A percentile compares a stretch with the other conserved stretches of the same genome.
phyloP scores from a whole-genome alignment of 805 yeast genomes.

The Yamadazyma ubonensis region DNA sequence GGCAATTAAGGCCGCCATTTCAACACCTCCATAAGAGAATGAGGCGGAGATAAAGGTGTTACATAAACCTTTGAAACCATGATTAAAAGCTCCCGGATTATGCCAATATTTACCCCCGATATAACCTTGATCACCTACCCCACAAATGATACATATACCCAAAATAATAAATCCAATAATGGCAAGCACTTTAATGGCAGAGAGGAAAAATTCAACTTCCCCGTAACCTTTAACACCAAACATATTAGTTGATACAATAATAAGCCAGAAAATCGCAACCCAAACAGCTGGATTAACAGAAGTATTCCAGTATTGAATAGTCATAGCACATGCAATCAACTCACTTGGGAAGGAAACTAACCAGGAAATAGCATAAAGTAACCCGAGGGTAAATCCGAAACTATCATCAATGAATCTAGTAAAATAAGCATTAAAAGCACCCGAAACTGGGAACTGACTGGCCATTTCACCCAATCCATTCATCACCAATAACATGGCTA shows the following conservation, averaged over 20 bases:
- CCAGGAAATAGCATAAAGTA: constrained; percentile 37
- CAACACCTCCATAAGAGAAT: constrained; percentile 35
- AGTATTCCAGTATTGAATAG: constrained; percentile 34
- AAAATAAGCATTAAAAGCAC: constrained; percentile 37
- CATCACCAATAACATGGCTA: constrained; percentile 55
- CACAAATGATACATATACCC: constrained; percentile 35
- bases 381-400: constrained; percentile 37
- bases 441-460: constrained; percentile 42
- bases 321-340: constrained; percentile 37
- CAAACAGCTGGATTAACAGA: constrained; percentile 34
- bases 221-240: constrained; percentile 40
- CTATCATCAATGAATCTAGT: constrained; percentile 36
- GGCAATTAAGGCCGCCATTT: constrained; percentile 37
- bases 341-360: constrained; percentile 35
- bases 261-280: constrained; percentile 33
- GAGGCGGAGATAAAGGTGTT: constrained; percentile 34
- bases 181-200: constrained; percentile 34
- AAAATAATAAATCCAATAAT: constrained; percentile 35
- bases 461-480: constrained; percentile 65
- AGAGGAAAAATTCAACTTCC: constrained; percentile 33
- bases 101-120: constrained; percentile 36
- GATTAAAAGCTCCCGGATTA: constrained; percentile 33
- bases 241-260: constrained; percentile 28
- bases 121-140: constrained; percentile 35
- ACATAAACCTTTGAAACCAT: constrained; percentile 41